Evolutionary conservation across 148 eudicot species (phyloP).

Genomic region (Polygonum aviculare): DNA sequence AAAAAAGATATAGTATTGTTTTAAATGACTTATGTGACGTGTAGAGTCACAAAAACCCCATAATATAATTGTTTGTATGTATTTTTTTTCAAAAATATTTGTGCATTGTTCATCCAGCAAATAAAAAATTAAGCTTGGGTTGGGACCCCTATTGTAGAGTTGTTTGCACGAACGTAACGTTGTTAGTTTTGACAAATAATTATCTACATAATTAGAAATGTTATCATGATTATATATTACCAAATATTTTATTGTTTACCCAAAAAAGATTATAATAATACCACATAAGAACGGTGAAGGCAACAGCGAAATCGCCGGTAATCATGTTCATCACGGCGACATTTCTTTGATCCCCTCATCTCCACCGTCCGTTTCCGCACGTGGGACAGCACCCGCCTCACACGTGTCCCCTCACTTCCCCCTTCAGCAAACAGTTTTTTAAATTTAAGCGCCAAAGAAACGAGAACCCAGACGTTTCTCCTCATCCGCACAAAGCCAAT

Average conservation of each 20-base stretch:
- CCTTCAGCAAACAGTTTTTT: background rate
- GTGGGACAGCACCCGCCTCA: background rate
- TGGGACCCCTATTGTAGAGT: background rate
- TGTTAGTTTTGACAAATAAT: background rate
- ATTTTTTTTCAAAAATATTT: no score
- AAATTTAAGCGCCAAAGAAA: conserved; percentile 8
- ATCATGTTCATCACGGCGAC: background rate
- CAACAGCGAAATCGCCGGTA: background rate
- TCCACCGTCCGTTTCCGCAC: background rate
- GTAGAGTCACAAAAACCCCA: no score
- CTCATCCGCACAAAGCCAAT: background rate
- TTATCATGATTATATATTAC: background rate
- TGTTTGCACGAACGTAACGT: background rate
- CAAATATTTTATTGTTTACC: background rate
- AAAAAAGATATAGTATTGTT: background rate
- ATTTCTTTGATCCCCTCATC: background rate
- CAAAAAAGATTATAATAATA: background rate
- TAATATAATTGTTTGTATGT: no score
- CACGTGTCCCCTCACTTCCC: background rate
- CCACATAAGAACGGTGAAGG: background rate
- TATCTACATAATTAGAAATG: background rate
- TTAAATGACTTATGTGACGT: no score
- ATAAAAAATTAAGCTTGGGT: background rate
- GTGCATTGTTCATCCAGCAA: no score
- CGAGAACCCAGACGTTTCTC: background rate